Percentiles rank a stretch among this genome's conserved stretches.
These are phyloP conservation scores for Mycocalia duriaeana DNA, from an alignment of 1,284 basidiomycete genomes.

Conservation along the genomic window DNA sequence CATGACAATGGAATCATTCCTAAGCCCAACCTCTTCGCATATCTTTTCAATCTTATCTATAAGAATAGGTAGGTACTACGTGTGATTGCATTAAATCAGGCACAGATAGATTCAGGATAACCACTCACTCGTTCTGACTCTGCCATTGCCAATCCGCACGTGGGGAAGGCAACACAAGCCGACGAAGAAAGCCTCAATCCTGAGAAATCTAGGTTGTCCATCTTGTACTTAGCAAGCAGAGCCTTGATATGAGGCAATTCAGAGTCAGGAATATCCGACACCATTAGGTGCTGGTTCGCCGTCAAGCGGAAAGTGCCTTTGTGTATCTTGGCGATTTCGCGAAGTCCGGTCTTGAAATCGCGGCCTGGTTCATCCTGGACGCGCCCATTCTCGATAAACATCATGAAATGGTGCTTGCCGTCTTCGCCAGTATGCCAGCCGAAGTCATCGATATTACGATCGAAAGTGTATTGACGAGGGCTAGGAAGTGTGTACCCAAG, in stretches of 20 bases:
- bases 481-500: slow-evolving; percentile 79
- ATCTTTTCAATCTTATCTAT: slow-evolving; percentile 95
- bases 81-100: slow-evolving; percentile 1
- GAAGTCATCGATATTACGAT: slow-evolving; percentile 89
- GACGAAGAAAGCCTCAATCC: slow-evolving; percentile 83
- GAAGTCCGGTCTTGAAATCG: slow-evolving; percentile 90
- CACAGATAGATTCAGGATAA: neutral
- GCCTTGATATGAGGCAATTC: slow-evolving; percentile 77
- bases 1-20: slow-evolving; percentile 94
- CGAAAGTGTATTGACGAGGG: slow-evolving; percentile 77
- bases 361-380: slow-evolving; percentile 88
- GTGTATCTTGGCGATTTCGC: slow-evolving; percentile 91
- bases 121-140: slow-evolving; percentile 38
- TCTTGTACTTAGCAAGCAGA: slow-evolving; percentile 81
- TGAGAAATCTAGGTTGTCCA: slow-evolving; percentile 84
- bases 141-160: slow-evolving; percentile 58
- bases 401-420: slow-evolving; percentile 88
- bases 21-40: slow-evolving; percentile 87
- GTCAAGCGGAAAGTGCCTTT: slow-evolving; percentile 92
- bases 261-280: slow-evolving; percentile 78
- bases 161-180: slow-evolving; percentile 97
- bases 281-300: slow-evolving; percentile 91
- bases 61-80: slow-evolving; percentile 86
- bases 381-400: slow-evolving; percentile 97
- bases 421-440: slow-evolving; percentile 90